Evolutionary conservation across 371 early-diverging fungal genomes (phyloP).

Genomic region (Mortierella sp.): DNA sequence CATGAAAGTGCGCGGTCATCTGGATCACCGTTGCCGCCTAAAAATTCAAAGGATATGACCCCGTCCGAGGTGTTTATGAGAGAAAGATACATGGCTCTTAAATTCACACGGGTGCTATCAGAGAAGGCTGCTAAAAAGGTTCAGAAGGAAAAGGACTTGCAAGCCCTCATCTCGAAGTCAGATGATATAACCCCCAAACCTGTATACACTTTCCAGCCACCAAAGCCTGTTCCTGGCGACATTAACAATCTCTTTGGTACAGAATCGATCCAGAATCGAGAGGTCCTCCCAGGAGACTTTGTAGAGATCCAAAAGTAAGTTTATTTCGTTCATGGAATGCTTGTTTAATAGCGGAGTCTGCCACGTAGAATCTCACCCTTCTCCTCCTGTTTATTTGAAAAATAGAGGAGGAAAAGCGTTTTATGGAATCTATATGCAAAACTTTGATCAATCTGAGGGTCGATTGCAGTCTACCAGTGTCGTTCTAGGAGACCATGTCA

Average conservation of each 20-base stretch:
- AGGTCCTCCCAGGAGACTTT: slow-evolving; percentile 64
- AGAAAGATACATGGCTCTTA: slow-evolving; percentile 15
- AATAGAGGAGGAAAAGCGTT: slow-evolving; percentile 59
- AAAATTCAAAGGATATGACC: slow-evolving; percentile 4
- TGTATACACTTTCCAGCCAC: slow-evolving; percentile 7
- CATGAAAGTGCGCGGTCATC: not conserved
- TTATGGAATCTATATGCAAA: slow-evolving; percentile 63
- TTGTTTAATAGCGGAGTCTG: not conserved
- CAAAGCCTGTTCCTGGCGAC: slow-evolving; percentile 25
- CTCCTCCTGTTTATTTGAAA: not conserved
- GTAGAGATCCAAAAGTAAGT: slow-evolving; percentile 67
- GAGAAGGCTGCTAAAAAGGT: slow-evolving; percentile 14
- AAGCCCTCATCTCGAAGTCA: not conserved
- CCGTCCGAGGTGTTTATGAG: slow-evolving; percentile 33
- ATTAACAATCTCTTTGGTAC: slow-evolving; percentile 26
- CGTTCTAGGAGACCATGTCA: slow-evolving; percentile 55
- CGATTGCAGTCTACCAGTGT: slow-evolving; percentile 61
- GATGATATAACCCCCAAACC: slow-evolving; percentile 9
- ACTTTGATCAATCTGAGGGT: slow-evolving; percentile 58
- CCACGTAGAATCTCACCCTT: not conserved
- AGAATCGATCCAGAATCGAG: slow-evolving; percentile 37
- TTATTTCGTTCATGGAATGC: not conserved
- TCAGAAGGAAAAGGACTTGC: not conserved
- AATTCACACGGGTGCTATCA: slow-evolving; percentile 9
- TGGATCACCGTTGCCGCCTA: not conserved